These are phyloP conservation scores for Irpex rosettiformis DNA, from an alignment of 1,284 basidiomycete species.

Conservation along the genomic window DNA sequence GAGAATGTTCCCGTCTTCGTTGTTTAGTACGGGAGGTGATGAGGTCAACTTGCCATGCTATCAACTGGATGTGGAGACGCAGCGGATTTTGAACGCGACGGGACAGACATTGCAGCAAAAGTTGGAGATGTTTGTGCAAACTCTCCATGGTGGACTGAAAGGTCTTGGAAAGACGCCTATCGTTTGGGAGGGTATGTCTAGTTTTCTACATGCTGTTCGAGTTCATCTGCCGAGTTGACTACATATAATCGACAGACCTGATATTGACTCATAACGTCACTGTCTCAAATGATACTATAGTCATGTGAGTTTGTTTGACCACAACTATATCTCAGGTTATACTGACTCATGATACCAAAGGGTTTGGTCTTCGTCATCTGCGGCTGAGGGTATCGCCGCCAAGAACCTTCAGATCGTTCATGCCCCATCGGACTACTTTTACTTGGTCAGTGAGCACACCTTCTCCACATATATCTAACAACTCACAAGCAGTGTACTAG, in stretches of 20 bases:
- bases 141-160: conserved; percentile 45
- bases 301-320: conserved; percentile 49
- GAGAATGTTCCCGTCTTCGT: conserved; percentile 49
- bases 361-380: conserved; percentile 50
- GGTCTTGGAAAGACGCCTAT: conserved; percentile 52
- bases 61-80: conserved; percentile 54
- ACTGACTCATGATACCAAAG: conserved; percentile 25
- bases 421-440: conserved; percentile 54
- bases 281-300: conserved; percentile 64
- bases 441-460: conserved; percentile 38
- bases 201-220: no score
- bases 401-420: conserved; percentile 50
- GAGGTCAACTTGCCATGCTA: conserved; percentile 77
- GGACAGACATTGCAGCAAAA: conserved; percentile 61
- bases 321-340: neutral
- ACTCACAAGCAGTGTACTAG: no score
- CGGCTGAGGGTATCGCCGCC: conserved; percentile 41
- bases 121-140: conserved; percentile 56
- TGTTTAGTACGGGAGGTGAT: conserved; percentile 82
- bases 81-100: conserved; percentile 42
- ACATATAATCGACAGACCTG: conserved; percentile 47
- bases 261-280: conserved; percentile 61
- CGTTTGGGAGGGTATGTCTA: conserved; percentile 63
- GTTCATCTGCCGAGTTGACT: neutral
- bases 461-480: no score